Evolutionary conservation across 306 rosid species (phyloP), one percentile per base, ranked within the genome.

Genomic region (Pyrus pyrifolia): DNA sequence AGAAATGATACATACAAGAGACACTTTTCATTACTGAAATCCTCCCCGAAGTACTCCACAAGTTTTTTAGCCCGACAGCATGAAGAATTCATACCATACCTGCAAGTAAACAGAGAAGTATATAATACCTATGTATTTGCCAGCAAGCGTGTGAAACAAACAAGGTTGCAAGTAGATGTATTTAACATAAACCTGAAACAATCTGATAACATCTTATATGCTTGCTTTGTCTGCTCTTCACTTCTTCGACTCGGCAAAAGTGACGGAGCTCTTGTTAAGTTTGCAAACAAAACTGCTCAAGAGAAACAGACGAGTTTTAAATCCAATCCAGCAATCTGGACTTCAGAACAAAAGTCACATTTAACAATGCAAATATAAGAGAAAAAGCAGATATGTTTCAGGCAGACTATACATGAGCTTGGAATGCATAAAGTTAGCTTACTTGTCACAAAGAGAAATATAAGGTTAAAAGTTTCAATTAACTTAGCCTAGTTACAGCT

Each of bases 11-110:
- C 98, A 59, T 91, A 94, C 98, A 85, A 55, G 77, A 78, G 89
- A 83, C 98, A 94, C 82, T 89, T 90, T 79, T 86, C 81, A 62
- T 76, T 15, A 59, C 83, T 69, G 70, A 89, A 89, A 73, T 85
- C 85, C 84, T 94, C 97, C 74, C 96, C 97, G 11, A 94, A 94
- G 87, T 94, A 92, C 76, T 92, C 96, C 73, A 92, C 97, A 11
- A 94, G 91, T 44, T 77, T 83, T 82, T 84, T 88, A 52, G 96
- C 97, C 51, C 97, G 91, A 81, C 98, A 94, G 55, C 86, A 72
- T 22, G 97, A 89, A 70, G 88, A 83, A 75, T 84, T 89, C 97
- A 94, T 87, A 71, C 94, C 98, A 84, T 91, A 94, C 78, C 98
- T 94, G 87, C 77, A 81, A 60, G 75, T 52, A 65, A 35, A 58